Evolutionary conservation across 2,329 filamentous ascomycete genomes (phyloP), one percentile per base, ranked within the genome.

Genomic region (Colletotrichum sojae): DNA sequence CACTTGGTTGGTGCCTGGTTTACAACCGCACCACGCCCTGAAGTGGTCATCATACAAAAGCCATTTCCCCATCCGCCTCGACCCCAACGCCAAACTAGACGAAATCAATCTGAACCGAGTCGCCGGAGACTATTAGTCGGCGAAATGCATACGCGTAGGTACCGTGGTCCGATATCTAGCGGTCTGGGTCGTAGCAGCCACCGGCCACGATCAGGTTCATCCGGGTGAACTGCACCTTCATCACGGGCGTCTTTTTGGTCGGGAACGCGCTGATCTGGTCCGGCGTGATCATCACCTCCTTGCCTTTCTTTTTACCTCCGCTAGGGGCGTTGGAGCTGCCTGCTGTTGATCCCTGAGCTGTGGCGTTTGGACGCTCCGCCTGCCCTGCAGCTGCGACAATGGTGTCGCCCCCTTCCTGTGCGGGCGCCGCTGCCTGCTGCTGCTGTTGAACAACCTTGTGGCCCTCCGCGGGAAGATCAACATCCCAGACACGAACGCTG

Each of bases 261-360:
- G 94, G 91, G 78, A 98, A 98, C 1, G 94, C 95, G 72, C 90
- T 94, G 81, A 99, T 97, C 81, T 98, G 96, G 77, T 99, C 96
- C 0, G 94, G 91, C 0, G 92, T 95, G 52, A 97, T 92, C 75
- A 94, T 93, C 4, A 94, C 93, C 75, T 98, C 95, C 80, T 98
- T 98, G 64, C 89, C 89, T 79, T 94, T 94, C 83, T 97, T 97
- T 86, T 91, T 91, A 4, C 80, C 71, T 22, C 73, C 71, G 22
- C 71, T 67, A 2, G 75, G 69, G 5, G 77, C 76, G 18, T 75
- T 73, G 53, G 73, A 75, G 58, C 75, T 80, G 6, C 67, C 68
- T 36, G 59, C 53, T 52, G 15, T 76, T 5, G 78, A 67, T 2
- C 76, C 68, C 51, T 78, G 78, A 2, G 73, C 77, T 9, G 76